A percentile compares a stretch with the other conserved stretches of the same genome.
phyloP scores from a whole-genome alignment of 139 green algal genomes.

The Yamagishiella unicocca region DNA sequence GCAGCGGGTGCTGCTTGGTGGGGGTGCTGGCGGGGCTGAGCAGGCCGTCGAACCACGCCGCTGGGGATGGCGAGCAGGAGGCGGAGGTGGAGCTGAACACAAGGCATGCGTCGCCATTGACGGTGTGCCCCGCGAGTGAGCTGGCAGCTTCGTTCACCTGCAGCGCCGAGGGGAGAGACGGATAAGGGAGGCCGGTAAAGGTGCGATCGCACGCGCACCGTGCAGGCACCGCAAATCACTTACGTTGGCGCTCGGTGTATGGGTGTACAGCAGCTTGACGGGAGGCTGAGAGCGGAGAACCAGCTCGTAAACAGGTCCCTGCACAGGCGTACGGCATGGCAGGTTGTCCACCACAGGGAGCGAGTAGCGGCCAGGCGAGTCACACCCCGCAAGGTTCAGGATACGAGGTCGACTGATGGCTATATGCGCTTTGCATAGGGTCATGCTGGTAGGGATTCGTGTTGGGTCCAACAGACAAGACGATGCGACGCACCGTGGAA shows the following conservation, averaged over 20 bases:
- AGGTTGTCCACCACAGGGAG: no score
- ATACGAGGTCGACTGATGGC: no score
- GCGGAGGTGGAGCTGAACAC: neutral
- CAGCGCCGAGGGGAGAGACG: neutral
- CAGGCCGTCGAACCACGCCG: neutral
- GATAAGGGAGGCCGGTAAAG: no score
- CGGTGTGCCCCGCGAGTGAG: conserved; percentile 3
- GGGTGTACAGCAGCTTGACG: conserved; percentile 12
- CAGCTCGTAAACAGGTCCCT: conserved; percentile 10
- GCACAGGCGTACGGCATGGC: neutral
- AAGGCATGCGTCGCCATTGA: conserved; percentile 38
- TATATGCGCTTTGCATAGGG: no score
- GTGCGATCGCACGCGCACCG: no score
- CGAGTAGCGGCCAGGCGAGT: no score
- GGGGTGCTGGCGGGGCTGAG: neutral
- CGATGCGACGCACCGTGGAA: neutral
- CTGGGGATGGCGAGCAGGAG: neutral
- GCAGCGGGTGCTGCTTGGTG: neutral
- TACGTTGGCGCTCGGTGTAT: neutral
- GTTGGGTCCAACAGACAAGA: no score
- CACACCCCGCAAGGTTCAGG: no score
- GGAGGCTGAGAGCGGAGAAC: neutral
- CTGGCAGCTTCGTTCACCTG: conserved; percentile 19
- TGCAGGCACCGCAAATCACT: neutral
- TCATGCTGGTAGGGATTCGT: no score